Conservation (phyloP, 2,329 filamentous ascomycete species). For the Pseudogymnoascus sp. region DNA sequence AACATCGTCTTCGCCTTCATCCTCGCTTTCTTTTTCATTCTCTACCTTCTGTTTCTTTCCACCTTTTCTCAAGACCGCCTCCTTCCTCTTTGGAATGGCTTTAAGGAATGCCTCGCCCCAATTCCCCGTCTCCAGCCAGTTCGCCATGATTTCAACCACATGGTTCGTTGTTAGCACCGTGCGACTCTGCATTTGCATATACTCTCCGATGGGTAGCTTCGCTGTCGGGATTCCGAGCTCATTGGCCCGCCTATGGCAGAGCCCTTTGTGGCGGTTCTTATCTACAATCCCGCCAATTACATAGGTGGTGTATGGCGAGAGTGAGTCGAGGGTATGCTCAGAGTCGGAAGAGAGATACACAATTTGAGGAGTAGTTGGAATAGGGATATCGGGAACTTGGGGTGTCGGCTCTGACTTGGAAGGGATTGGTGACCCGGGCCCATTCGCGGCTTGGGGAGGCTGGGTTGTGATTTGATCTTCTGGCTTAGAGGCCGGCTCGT, state of each 20-base stretch:
- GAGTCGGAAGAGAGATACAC: conserved; percentile 91
- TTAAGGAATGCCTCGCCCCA: conserved; percentile 85
- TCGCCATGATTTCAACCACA: conserved; percentile 92
- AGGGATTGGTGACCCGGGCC: background rate
- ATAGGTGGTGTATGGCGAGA: conserved; percentile 85
- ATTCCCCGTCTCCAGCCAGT: conserved; percentile 81
- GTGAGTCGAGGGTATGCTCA: conserved; percentile 69
- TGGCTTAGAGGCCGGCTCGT: background rate
- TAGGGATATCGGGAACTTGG: background rate
- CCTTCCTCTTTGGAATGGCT: conserved; percentile 87
- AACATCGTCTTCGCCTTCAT: background rate
- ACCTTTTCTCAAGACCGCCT: conserved; percentile 52
- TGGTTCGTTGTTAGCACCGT: conserved; percentile 89
- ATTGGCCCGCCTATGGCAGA: conserved; percentile 78
- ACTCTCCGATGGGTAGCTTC: conserved; percentile 89
- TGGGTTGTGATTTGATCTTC: background rate
- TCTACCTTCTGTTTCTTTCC: background rate
- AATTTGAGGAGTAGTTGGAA: conserved; percentile 44
- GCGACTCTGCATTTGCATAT: conserved; percentile 80
- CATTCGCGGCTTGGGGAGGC: background rate
- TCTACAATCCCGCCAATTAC: conserved; percentile 92
- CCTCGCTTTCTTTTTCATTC: background rate
- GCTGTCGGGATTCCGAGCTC: conserved; percentile 75
- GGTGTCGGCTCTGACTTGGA: background rate
- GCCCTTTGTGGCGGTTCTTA: conserved; percentile 89